Conservation (phyloP, 225 moss, liverwort and hornwort species). For the Thuidium tamariscinum region DNA sequence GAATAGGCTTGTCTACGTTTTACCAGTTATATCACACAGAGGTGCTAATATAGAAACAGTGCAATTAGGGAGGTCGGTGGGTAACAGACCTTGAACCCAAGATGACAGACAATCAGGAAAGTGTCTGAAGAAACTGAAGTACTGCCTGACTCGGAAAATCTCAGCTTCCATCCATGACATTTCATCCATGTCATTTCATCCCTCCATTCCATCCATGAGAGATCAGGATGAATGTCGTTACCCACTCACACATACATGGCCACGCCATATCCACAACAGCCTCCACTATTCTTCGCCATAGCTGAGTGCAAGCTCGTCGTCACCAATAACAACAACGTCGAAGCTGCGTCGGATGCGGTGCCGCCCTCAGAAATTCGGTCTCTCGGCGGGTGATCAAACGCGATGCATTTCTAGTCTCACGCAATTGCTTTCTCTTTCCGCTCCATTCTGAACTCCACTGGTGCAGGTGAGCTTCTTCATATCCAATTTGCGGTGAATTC, state of each 20-base stretch:
- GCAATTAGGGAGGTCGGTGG: neutral
- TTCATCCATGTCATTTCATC: neutral
- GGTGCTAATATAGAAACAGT: neutral
- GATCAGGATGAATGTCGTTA: neutral
- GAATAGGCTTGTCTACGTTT: no score
- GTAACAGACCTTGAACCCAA: neutral
- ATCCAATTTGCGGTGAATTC: neutral
- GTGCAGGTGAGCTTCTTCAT: neutral
- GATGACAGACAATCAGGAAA: neutral
- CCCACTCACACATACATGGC: slow-evolving; percentile 1
- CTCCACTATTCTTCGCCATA: neutral
- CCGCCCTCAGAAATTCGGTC: neutral
- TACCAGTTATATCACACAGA: no score
- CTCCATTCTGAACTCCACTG: neutral
- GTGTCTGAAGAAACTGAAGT: neutral
- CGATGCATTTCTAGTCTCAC: neutral
- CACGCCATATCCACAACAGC: slow-evolving; percentile 12
- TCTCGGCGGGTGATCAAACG: neutral
- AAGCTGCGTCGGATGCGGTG: neutral
- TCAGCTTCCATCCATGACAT: neutral
- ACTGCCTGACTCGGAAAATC: neutral
- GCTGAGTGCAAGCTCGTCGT: neutral
- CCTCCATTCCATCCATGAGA: neutral
- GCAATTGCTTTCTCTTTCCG: neutral
- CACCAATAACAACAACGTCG: neutral